These are phyloP conservation scores for Sporisorium iseilematis-ciliati DNA, from an alignment of 1,284 basidiomycete genomes.

Conservation along the genomic window DNA sequence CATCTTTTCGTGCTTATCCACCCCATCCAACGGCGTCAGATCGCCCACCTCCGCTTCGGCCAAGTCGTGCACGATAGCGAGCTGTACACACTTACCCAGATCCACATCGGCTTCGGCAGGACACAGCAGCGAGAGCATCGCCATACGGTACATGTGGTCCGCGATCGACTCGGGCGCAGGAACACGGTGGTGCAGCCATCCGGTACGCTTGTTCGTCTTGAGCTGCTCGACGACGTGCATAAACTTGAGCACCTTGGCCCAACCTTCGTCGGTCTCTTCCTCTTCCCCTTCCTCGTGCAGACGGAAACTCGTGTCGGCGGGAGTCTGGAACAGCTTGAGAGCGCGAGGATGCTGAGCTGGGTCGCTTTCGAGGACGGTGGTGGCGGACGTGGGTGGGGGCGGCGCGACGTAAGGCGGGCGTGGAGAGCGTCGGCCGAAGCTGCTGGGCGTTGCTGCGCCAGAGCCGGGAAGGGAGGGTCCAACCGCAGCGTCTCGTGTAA, in stretches of 20 bases:
- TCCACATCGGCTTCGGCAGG: conserved; percentile 74
- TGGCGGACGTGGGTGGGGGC: conserved; percentile 56
- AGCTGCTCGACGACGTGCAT: conserved; percentile 65
- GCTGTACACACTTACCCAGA: conserved; percentile 82
- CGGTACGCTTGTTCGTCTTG: conserved; percentile 67
- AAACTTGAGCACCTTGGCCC: conserved; percentile 59
- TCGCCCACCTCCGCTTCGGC: conserved; percentile 98
- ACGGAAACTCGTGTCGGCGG: conserved; percentile 38
- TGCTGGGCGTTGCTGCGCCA: conserved; percentile 42
- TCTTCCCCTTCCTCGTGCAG: conserved; percentile 50
- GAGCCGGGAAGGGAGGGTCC: conserved; percentile 32
- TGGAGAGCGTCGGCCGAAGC: conserved; percentile 55
- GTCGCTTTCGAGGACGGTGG: conserved; percentile 48
- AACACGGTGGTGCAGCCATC: conserved; percentile 67
- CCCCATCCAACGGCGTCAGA: conserved; percentile 88
- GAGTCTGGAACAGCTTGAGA: conserved; percentile 42
- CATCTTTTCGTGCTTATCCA: conserved; percentile 83
- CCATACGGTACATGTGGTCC: conserved; percentile 99
- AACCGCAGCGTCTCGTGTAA: conserved; percentile 25
- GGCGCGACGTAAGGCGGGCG: conserved; percentile 61
- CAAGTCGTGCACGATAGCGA: conserved; percentile 92
- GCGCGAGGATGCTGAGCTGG: conserved; percentile 46
- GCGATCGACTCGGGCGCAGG: conserved; percentile 77
- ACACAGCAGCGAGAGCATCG: conserved; percentile 85
- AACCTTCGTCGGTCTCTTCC: conserved; percentile 46